Base-by-base conservation (phyloP, 805 yeast genomes). In the Limtongia smithiae region DNA sequence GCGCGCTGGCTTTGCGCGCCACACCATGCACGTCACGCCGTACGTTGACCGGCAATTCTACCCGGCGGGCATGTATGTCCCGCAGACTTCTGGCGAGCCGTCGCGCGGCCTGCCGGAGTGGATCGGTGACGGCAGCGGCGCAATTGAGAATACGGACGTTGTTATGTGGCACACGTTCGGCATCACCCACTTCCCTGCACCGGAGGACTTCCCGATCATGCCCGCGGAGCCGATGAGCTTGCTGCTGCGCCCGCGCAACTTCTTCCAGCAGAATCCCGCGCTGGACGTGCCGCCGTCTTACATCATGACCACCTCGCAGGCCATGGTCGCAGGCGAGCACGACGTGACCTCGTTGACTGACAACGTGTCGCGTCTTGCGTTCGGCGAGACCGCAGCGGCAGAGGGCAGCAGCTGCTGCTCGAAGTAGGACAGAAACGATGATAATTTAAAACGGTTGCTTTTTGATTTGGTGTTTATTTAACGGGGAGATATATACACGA, bases 141-240 rank as follows among this genome's bases (percentile, higher is more conserved):
- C 39, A 11, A 53, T 64, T 37, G 60, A 65, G 44, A 76, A 83
- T 71, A 81, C 86, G 34, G 93, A 85, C 65, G 76, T 85, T 53
- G 76, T 85, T 45, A 70, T 82, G 61, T 85, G 80, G 81, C 90
- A 85, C 68, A 85, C 91, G 25, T 85, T 85, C 62, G 93, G 93
- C 62, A 79, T 85, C 59, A 81, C 91, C 30, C 94, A 85, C 66
- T 82, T 84, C 78, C 94, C 94, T 51, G 82, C 90, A 12, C 91
- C 93, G 51, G 93, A 85, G 71, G 94, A 85, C 68, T 85, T 84
- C 82, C 93, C 93, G 49, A 78, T 85, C 57, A 85, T 85, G 93
- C 93, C 93, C 41, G 83, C 88, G 42, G 94, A 85, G 70, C 84
- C 87, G 62, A 81, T 85, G 62, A 79, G 83, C 51, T 72, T 85